phyloP scores from a whole-genome alignment of 2,329 filamentous ascomycete genomes.

The Dendryphion nanum region DNA sequence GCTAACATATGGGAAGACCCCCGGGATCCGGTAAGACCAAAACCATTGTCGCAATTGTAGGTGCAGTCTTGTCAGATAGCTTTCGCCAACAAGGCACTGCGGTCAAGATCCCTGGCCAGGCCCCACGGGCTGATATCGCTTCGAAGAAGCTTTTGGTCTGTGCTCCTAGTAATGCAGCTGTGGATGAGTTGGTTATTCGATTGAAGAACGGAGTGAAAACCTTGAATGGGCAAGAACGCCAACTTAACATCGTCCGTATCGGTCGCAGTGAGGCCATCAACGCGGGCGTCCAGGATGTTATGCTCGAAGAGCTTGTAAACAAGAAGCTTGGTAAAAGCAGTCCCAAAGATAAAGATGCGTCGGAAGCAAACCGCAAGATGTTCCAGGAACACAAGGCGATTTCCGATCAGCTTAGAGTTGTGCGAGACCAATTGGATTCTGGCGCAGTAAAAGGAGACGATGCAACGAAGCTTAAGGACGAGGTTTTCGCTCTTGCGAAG shows the following conservation, averaged over 20 bases:
- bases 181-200: constrained; percentile 92
- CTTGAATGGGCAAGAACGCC: constrained; percentile 66
- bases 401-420: constrained; percentile 65
- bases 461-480: constrained; percentile 66
- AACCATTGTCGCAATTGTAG: constrained; percentile 95
- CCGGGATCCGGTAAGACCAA: constrained; percentile 98
- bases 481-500: constrained; percentile 75
- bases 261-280: constrained; percentile 94
- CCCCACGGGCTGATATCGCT: constrained; percentile 27
- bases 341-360: constrained; percentile 39
- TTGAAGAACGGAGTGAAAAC: constrained; percentile 86
- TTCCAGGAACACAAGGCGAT: constrained; percentile 65
- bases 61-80: constrained; percentile 69
- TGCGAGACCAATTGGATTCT: constrained; percentile 67
- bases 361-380: constrained; percentile 60
- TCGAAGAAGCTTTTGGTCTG: constrained; percentile 91
- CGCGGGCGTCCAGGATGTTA: constrained; percentile 82
- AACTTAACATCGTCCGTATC: constrained; percentile 83
- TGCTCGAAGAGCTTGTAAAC: constrained; percentile 86
- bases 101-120: constrained; percentile 39
- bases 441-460: constrained; percentile 61
- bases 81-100: constrained; percentile 50
- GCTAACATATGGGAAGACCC: constrained; percentile 55
- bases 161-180: constrained; percentile 96
- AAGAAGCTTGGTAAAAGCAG: constrained; percentile 57